phyloP scores from a whole-genome alignment of 352 stramenopile species.

The Chrysophaeum taylorii region DNA sequence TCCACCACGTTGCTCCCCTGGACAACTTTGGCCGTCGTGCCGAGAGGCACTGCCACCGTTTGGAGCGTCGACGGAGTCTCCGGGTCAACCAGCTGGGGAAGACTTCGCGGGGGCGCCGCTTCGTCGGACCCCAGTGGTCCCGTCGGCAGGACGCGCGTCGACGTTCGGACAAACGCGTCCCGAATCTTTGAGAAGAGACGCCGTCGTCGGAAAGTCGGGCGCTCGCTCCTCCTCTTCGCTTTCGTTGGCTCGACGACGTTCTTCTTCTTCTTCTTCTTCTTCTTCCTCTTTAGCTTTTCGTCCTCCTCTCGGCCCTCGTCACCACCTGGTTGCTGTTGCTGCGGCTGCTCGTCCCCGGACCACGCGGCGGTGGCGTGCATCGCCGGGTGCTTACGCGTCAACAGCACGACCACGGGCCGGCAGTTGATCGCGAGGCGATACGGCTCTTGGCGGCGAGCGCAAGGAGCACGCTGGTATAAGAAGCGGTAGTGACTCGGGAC shows the following conservation, averaged over 20 bases:
- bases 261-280: not conserved
- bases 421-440: slow-evolving; percentile 4
- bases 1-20: not conserved
- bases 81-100: not conserved
- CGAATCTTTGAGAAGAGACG: no score
- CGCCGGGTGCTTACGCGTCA: not conserved
- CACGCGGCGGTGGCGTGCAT: not conserved
- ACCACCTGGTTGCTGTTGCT: no score
- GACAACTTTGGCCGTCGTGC: not conserved
- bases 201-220: no score
- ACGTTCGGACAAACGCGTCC: no score
- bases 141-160: no score
- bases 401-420: slow-evolving; percentile 3
- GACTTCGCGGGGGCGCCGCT: not conserved
- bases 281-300: not conserved
- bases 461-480: slow-evolving; percentile 9
- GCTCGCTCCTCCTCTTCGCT: not conserved
- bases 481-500: slow-evolving; percentile 16
- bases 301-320: not conserved
- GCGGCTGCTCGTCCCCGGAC: not conserved
- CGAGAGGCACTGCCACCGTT: not conserved
- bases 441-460: slow-evolving; percentile 9
- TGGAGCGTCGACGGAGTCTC: not conserved
- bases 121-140: not conserved
- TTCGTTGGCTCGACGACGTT: not conserved